Conservation (phyloP, 139 green algal species). For the Edaphochlamys debaryana region DNA sequence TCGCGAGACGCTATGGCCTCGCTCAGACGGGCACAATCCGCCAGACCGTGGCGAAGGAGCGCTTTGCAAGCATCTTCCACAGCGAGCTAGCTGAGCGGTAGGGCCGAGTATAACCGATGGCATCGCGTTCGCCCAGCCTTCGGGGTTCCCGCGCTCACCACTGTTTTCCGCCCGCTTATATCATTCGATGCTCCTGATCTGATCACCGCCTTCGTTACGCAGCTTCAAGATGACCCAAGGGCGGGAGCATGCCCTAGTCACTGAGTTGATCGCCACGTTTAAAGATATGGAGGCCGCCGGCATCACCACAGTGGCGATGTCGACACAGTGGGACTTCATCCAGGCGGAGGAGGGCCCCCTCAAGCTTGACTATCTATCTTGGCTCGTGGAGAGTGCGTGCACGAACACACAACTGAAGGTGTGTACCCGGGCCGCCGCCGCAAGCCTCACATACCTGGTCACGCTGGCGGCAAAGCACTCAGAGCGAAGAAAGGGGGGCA, state of each 20-base stretch:
- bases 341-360: not conserved
- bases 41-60: too few species aligned
- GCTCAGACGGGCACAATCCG: too few species aligned
- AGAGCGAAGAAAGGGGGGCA: not conserved
- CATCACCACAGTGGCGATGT: not conserved
- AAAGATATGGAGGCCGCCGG: not conserved
- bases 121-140: too few species aligned
- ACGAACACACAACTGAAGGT: constrained; percentile 10
- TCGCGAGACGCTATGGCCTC: too few species aligned
- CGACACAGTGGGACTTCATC: constrained; percentile 13
- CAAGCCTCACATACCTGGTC: not conserved
- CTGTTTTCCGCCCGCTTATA: too few species aligned
- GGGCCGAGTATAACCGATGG: too few species aligned
- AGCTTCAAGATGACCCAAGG: not conserved
- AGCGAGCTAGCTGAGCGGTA: not conserved
- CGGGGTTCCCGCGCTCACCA: too few species aligned
- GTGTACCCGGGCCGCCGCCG: too few species aligned
- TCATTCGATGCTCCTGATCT: too few species aligned
- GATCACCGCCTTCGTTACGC: too few species aligned
- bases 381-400: not conserved
- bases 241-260: too few species aligned
- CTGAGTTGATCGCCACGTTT: not conserved
- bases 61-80: not conserved
- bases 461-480: not conserved
- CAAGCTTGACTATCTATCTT: not conserved